Conservation (phyloP, 352 stramenopile genomes). For the Phytophthora pluvialis region DNA sequence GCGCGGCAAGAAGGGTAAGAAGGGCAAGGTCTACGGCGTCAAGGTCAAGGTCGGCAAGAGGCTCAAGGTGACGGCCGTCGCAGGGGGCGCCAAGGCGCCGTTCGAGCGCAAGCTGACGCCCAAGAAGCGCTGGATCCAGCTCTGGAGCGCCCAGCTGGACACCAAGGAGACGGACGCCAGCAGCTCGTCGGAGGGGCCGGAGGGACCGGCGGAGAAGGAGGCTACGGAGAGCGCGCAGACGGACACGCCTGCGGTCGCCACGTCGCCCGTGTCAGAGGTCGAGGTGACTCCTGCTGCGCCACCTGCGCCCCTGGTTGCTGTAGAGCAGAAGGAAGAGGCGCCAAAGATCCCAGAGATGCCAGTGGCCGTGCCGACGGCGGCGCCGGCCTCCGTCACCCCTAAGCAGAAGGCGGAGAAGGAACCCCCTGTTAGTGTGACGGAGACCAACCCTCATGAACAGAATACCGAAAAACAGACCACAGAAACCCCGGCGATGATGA, state of each 20-base stretch:
- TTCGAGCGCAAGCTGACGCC: slow-evolving; percentile 58
- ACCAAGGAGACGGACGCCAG: slow-evolving; percentile 26
- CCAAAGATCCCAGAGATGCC: slow-evolving; percentile 12
- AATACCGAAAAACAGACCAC: slow-evolving; percentile 10
- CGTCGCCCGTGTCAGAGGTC: slow-evolving; percentile 13
- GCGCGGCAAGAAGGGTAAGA: slow-evolving; percentile 43
- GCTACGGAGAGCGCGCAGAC: neutral
- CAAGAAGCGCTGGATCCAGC: slow-evolving; percentile 83
- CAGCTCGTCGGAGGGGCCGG: slow-evolving; percentile 13
- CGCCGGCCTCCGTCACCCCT: neutral
- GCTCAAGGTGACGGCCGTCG: slow-evolving; percentile 44
- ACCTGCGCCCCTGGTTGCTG: neutral
- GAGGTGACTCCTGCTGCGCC: slow-evolving; percentile 11
- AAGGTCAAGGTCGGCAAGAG: slow-evolving; percentile 49
- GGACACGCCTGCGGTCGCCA: slow-evolving; percentile 1
- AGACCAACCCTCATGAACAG: slow-evolving; percentile 29
- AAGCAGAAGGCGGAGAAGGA: slow-evolving; percentile 13
- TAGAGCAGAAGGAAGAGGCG: slow-evolving; percentile 5
- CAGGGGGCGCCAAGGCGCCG: slow-evolving; percentile 18
- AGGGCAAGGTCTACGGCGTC: slow-evolving; percentile 27
- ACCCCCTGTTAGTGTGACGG: neutral
- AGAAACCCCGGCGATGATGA: neutral
- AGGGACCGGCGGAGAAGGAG: slow-evolving; percentile 6
- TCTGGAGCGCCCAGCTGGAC: slow-evolving; percentile 65
- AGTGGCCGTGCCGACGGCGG: slow-evolving; percentile 1